Percentiles rank a stretch among this genome's conserved stretches.
Evolutionary conservation across 768 basidiomycete species (phyloP).

Genomic region (Coprinopsis sp.): DNA sequence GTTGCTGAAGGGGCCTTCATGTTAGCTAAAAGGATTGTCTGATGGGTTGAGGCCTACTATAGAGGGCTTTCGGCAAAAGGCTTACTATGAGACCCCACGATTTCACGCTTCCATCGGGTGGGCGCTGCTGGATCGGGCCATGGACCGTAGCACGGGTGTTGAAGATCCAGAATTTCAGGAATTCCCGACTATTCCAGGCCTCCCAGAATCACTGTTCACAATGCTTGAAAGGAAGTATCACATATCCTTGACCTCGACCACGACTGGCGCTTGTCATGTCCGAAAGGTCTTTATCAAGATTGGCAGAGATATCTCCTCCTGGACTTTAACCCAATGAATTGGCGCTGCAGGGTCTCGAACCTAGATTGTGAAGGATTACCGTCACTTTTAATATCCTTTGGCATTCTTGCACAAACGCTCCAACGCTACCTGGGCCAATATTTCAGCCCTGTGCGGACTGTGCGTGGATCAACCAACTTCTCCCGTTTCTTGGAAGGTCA

Average conservation of each 20-base stretch:
- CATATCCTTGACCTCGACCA: constrained; percentile 34
- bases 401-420: no score
- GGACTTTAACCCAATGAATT: no score
- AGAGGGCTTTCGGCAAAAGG: constrained; percentile 59
- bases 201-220: constrained; percentile 46
- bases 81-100: constrained; percentile 74
- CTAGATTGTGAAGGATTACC: no score
- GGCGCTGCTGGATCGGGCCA: constrained; percentile 54
- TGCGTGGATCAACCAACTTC: no score
- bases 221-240: constrained; percentile 47
- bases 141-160: constrained; percentile 1
- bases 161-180: constrained; percentile 9
- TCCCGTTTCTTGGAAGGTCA: no score
- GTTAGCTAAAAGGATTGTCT: constrained; percentile 55
- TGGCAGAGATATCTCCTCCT: constrained; percentile 59
- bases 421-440: no score
- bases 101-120: constrained; percentile 91
- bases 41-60: constrained; percentile 57
- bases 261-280: constrained; percentile 47
- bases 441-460: no score
- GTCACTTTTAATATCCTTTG: no score
- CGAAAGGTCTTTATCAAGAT: constrained; percentile 60
- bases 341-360: no score
- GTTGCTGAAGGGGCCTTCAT: constrained; percentile 2
- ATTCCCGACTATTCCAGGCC: constrained; percentile 47